Base-by-base conservation (phyloP, 2,329 filamentous ascomycete genomes). In the Colletotrichum ledebouriae region DNA sequence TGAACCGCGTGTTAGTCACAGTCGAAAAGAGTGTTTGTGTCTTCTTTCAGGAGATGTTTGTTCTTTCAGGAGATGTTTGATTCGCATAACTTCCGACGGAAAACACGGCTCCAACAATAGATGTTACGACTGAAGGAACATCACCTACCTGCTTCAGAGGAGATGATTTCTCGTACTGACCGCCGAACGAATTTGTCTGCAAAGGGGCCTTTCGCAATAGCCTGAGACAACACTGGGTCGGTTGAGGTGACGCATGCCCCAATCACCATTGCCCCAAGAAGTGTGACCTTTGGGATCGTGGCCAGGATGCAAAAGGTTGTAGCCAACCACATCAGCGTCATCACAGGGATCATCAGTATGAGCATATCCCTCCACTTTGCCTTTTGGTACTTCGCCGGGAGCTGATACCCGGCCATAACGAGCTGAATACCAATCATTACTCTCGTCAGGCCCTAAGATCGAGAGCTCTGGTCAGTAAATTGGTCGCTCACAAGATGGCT, bases 351-450 rank as follows among this genome's bases (percentile, higher is more conserved):
- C 6, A 90, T 78, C 49, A 83, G 85, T 9, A 89, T 80, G 4
- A 81, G 75, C 76, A 90, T 82, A 63, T 88, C 86, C 63, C 83
- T 85, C 78, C 83, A 85, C 2, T 82, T 83, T 2, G 76, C 73
- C 63, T 76, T 75, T 46, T 84, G 77, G 74, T 90, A 90, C 73
- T 83, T 85, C 49, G 85, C 85, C 0, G 88, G 88, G 1, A 90
- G 78, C 72, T 90, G 86, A 71, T 86, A 90, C 29, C 88, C 88
- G 2, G 86, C 87, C 67, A 90, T 90, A 41, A 89, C 81, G n/a
- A 90, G 80, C 71, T 90, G 87, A 2, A 90, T 81, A 4, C 87
- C 86, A 63, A 90, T 89, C 67, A 90, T 86, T 33, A 90, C 79
- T n/a, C 88, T 82, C 69, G 82, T 83, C 7, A 89, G 72, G 12